A percentile compares a stretch with the other conserved stretches of the same genome.
phyloP scores from a whole-genome alignment of 78 protist species.

The Dictyostelium purpureum region DNA sequence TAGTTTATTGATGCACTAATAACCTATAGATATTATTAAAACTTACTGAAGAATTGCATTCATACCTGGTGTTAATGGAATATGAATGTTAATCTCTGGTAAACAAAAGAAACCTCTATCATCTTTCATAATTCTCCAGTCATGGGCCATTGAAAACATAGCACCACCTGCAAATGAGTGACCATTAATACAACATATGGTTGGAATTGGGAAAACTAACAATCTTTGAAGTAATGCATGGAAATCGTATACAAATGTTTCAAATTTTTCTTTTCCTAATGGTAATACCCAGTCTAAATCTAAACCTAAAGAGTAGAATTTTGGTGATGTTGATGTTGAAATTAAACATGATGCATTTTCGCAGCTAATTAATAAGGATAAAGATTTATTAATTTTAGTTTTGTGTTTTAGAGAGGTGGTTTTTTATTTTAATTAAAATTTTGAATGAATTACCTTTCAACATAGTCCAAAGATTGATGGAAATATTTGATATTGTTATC shows the following conservation, averaged over 20 bases:
- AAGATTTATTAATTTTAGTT: neutral
- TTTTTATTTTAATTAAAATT: neutral
- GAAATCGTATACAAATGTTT: conserved; percentile 19
- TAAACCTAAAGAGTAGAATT: conserved; percentile 67
- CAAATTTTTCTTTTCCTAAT: neutral
- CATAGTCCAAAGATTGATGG: conserved; percentile 46
- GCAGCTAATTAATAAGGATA: neutral
- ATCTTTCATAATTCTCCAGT: conserved; percentile 45
- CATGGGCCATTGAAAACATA: conserved; percentile 59
- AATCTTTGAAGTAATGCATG: conserved; percentile 35
- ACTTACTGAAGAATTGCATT: conserved; percentile 61
- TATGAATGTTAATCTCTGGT: conserved; percentile 69
- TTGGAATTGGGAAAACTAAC: conserved; percentile 64
- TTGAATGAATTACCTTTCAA: conserved; percentile 35
- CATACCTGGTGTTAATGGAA: conserved; percentile 77
- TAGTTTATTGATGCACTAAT: neutral
- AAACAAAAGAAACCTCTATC: conserved; percentile 77
- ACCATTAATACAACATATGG: conserved; percentile 45
- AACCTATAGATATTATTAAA: neutral
- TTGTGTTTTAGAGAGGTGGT: no score
- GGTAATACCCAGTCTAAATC: conserved; percentile 65
- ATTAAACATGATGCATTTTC: conserved; percentile 76
- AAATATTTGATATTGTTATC: conserved; percentile 18
- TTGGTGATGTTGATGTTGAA: conserved; percentile 31
- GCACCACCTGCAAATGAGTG: conserved; percentile 77